Percentiles rank a stretch among this genome's conserved stretches.
Evolutionary conservation across 495 filamentous ascomycete genomes (phyloP).

Genomic region (Hypoxylon perforatum): DNA sequence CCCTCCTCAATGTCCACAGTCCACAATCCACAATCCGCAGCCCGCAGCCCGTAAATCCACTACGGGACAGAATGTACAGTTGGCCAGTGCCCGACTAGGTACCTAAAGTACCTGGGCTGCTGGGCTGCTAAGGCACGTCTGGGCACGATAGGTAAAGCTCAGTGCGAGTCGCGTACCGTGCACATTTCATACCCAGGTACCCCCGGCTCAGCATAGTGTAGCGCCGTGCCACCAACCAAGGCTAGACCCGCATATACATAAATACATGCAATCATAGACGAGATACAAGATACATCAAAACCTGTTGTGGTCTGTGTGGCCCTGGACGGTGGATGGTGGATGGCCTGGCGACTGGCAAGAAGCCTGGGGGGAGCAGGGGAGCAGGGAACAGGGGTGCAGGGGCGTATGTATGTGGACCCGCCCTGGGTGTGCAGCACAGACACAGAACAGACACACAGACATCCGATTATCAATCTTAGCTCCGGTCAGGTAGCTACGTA

Average conservation of each 20-base stretch:
- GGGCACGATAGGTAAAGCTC: neutral
- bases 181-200: slow-evolving; percentile 23
- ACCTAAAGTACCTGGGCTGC: neutral
- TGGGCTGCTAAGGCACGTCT: no score
- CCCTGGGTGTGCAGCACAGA: slow-evolving; percentile 37
- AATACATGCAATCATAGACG: neutral
- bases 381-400: no score
- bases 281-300: neutral
- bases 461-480: slow-evolving; percentile 44
- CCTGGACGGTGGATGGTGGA: no score
- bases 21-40: no score
- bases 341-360: no score
- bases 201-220: neutral
- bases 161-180: slow-evolving; percentile 31
- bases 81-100: slow-evolving; percentile 35
- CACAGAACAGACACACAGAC: slow-evolving; percentile 26
- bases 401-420: slow-evolving; percentile 9
- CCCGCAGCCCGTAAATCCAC: no score
- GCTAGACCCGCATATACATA: slow-evolving; percentile 12
- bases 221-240: slow-evolving; percentile 23
- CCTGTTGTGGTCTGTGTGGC: neutral
- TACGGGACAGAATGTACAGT: slow-evolving; percentile 1
- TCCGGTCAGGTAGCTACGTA: slow-evolving; percentile 33
- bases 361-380: neutral
- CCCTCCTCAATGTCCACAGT: neutral